Evolutionary conservation across 2,329 filamentous ascomycete species (phyloP).

Genomic region (Diplodia scrobiculata): DNA sequence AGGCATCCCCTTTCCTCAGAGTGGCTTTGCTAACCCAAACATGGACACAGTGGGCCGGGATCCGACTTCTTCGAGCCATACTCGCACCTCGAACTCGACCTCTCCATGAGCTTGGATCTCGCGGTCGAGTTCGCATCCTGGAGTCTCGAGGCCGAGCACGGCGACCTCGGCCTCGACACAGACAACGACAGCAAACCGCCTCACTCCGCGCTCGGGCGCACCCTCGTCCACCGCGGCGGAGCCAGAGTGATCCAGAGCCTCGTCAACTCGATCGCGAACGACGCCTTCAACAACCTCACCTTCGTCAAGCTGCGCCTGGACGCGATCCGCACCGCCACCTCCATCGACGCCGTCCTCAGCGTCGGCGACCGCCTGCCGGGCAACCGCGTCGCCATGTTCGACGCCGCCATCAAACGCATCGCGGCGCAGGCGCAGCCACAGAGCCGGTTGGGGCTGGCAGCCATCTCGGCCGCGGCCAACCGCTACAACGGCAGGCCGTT

Average conservation of each 20-base stretch:
- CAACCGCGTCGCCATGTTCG: constrained; percentile 19
- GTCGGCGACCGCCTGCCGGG: constrained; percentile 12
- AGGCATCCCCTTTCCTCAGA: not conserved
- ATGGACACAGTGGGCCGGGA: not conserved
- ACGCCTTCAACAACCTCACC: not conserved
- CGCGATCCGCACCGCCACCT: not conserved
- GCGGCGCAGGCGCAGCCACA: not conserved
- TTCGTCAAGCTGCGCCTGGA: not conserved
- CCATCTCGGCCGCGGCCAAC: constrained; percentile 17
- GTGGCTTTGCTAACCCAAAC: not conserved
- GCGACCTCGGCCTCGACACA: not conserved
- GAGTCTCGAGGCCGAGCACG: constrained; percentile 6
- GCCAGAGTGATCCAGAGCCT: not conserved
- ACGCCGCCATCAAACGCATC: constrained; percentile 8
- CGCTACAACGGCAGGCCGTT: not conserved
- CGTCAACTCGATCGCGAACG: not conserved
- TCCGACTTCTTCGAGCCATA: not conserved
- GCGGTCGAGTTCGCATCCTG: not conserved
- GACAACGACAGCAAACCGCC: not conserved
- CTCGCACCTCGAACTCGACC: not conserved
- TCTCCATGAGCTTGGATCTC: not conserved
- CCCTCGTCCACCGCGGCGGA: not conserved
- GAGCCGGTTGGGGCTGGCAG: constrained; percentile 10
- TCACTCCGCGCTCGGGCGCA: not conserved
- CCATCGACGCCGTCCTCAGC: not conserved